phyloP scores from a whole-genome alignment of 164 flowering plant species.

The Protea cynaroides region DNA sequence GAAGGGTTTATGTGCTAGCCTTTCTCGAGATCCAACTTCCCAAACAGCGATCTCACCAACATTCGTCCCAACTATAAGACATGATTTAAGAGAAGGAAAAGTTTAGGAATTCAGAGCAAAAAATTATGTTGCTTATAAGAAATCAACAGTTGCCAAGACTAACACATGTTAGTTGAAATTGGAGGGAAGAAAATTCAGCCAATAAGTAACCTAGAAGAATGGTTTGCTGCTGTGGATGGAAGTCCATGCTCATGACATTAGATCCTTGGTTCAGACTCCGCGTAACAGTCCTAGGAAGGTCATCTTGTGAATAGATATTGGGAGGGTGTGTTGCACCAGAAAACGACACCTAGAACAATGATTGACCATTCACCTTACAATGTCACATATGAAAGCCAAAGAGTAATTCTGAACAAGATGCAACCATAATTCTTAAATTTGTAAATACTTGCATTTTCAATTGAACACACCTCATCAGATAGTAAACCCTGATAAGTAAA shows the following conservation, averaged over 20 bases:
- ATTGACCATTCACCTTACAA: not conserved
- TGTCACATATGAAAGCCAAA: not conserved
- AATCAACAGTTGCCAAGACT: not conserved
- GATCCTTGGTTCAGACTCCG: conserved; percentile 61
- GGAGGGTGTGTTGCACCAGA: conserved; percentile 52
- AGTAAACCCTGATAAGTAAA: no score
- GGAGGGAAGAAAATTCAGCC: not conserved
- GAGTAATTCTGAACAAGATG: not conserved
- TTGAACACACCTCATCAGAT: no score
- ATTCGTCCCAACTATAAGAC: conserved; percentile 46
- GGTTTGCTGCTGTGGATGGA: conserved; percentile 73
- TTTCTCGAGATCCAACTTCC: conserved; percentile 52
- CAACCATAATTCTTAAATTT: no score
- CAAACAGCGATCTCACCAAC: conserved; percentile 69
- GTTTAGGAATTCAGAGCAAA: not conserved
- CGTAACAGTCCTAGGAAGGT: conserved; percentile 61
- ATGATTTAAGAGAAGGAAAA: not conserved
- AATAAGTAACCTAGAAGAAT: conserved; percentile 51
- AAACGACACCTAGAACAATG: conserved; percentile 42
- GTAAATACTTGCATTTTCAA: no score
- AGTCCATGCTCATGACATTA: conserved; percentile 76
- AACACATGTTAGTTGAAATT: not conserved
- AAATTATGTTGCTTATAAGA: not conserved
- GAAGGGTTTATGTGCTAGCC: conserved; percentile 38
- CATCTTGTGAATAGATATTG: conserved; percentile 59